These are phyloP conservation scores for Acacia acuminata DNA, from an alignment of 306 rosid species.

Conservation along the genomic window DNA sequence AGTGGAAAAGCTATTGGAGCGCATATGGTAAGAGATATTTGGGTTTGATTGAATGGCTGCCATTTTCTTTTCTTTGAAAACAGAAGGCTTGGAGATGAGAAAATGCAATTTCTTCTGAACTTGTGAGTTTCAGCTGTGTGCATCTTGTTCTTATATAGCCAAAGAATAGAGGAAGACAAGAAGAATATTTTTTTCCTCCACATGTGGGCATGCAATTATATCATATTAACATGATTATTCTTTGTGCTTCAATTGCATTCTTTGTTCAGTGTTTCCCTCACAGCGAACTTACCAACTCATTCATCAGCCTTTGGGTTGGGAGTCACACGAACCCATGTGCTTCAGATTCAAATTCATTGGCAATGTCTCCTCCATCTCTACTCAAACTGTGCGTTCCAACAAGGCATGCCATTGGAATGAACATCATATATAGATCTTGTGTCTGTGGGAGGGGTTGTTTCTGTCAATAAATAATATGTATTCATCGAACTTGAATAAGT, in stretches of 20 bases:
- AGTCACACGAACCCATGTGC: not conserved
- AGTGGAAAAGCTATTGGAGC: conserved; percentile 44
- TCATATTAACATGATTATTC: conserved; percentile 30
- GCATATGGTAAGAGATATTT: conserved; percentile 30
- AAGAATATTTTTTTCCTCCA: not conserved
- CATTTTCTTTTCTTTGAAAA: conserved; percentile 31
- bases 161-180: conserved; percentile 31
- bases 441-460: conserved; percentile 7
- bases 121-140: conserved; percentile 18
- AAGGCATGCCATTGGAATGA: not conserved
- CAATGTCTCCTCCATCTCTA: conserved; percentile 2
- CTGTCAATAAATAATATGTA: not conserved
- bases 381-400: not conserved
- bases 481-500: not conserved
- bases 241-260: not conserved
- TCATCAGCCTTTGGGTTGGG: not conserved
- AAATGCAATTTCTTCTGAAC: conserved; percentile 17
- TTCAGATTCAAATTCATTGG: not conserved
- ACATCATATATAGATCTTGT: not conserved
- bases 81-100: conserved; percentile 1
- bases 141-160: conserved; percentile 32
- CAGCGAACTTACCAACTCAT: not conserved
- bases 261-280: not conserved
- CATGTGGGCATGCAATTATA: conserved; percentile 23
- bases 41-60: conserved; percentile 19